Evolutionary conservation across 2,329 filamentous ascomycete genomes (phyloP).

Genomic region (Cercospora sesami): DNA sequence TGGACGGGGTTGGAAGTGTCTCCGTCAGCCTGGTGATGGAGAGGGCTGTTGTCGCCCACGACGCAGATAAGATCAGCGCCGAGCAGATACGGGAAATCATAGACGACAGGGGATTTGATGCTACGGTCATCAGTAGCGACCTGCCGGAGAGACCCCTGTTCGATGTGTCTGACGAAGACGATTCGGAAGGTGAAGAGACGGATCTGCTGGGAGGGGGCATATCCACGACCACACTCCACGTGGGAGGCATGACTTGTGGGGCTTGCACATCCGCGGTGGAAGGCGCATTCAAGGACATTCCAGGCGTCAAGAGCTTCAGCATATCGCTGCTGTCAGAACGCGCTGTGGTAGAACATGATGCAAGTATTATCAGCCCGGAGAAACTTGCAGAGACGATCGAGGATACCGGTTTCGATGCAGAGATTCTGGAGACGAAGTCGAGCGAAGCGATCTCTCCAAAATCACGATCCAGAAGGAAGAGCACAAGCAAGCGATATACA

Average conservation of each 20-base stretch:
- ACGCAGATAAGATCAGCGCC: conserved; percentile 71
- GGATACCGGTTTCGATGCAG: conserved; percentile 86
- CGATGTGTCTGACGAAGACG: conserved; percentile 28
- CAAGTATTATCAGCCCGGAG: conserved; percentile 69
- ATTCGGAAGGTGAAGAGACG: conserved; percentile 23
- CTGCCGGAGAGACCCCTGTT: conserved; percentile 29
- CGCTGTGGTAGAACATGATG: conserved; percentile 90
- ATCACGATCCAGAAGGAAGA: conserved; percentile 38
- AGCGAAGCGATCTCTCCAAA: conserved; percentile 42
- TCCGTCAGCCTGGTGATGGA: conserved; percentile 96
- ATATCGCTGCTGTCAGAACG: conserved; percentile 94
- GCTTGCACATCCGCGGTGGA: conserved; percentile 96
- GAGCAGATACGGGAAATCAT: conserved; percentile 80
- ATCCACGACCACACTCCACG: conserved; percentile 85
- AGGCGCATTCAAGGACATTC: conserved; percentile 78
- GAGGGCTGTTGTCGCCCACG: conserved; percentile 86
- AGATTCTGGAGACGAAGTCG: conserved; percentile 71
- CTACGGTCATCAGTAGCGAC: conserved; percentile 53
- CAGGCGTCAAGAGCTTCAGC: conserved; percentile 81
- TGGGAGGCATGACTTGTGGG: conserved; percentile 86
- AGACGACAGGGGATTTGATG: conserved; percentile 89
- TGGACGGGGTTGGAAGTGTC: conserved; percentile 80
- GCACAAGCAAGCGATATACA: conserved; percentile 48
- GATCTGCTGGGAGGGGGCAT: conserved; percentile 56
- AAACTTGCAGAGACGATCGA: conserved; percentile 83